These are phyloP conservation scores for Populus ilicifolia DNA, from an alignment of 345 rosid species.

Conservation along the genomic window DNA sequence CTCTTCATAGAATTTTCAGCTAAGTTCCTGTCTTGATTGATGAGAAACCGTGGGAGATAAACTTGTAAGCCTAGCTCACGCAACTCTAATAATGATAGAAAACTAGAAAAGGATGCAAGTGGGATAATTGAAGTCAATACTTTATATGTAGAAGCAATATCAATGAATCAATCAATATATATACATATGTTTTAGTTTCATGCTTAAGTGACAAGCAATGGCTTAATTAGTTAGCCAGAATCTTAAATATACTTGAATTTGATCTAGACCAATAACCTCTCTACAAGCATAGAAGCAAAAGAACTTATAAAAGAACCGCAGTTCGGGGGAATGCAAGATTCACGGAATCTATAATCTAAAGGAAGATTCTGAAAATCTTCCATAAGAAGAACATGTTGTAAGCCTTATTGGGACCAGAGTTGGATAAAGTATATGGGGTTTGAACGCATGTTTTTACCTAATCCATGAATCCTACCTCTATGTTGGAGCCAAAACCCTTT, in stretches of 20 bases:
- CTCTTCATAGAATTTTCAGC: neutral
- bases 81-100: slow-evolving; percentile 19
- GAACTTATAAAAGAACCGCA: neutral
- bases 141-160: slow-evolving; percentile 8
- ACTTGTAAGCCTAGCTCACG: neutral
- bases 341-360: slow-evolving; percentile 20
- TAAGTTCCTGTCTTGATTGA: neutral
- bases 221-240: slow-evolving; percentile 15
- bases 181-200: neutral
- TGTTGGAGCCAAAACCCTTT: slow-evolving; percentile 12
- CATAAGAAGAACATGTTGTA: slow-evolving; percentile 31
- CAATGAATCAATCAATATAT: neutral
- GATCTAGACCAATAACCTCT: slow-evolving; percentile 39
- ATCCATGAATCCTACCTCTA: slow-evolving; percentile 24
- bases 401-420: slow-evolving; percentile 37
- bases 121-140: slow-evolving; percentile 4
- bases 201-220: slow-evolving; percentile 40
- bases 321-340: slow-evolving; percentile 18
- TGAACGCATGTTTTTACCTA: slow-evolving; percentile 28
- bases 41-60: neutral
- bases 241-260: slow-evolving; percentile 32
- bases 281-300: slow-evolving; percentile 8
- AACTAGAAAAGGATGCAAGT: slow-evolving; percentile 9
- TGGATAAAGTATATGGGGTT: neutral
- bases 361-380: slow-evolving; percentile 12